These are phyloP conservation scores for Raffaelea deltoideospora DNA, from an alignment of 2,329 filamentous ascomycete species.

Conservation along the genomic window DNA sequence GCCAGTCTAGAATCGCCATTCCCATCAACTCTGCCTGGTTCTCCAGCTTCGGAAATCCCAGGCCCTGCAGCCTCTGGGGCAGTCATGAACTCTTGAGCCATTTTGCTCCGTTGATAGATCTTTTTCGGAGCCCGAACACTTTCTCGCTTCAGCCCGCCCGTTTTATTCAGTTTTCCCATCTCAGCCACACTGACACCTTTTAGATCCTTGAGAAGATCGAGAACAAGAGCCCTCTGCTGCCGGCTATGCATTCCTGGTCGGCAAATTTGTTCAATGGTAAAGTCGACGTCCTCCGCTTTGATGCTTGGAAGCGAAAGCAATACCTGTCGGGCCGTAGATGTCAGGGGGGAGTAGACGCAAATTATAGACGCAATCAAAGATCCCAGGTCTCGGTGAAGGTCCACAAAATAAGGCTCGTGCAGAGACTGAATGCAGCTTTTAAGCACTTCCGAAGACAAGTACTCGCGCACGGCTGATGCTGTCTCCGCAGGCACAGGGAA, in stretches of 20 bases:
- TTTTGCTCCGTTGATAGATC: slow-evolving; percentile 31
- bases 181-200: slow-evolving; percentile 88
- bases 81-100: slow-evolving; percentile 54
- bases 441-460: slow-evolving; percentile 76
- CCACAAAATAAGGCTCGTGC: slow-evolving; percentile 92
- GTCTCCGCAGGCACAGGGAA: slow-evolving; percentile 36
- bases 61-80: slow-evolving; percentile 15
- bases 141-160: slow-evolving; percentile 20
- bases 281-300: slow-evolving; percentile 49
- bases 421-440: slow-evolving; percentile 81
- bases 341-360: slow-evolving; percentile 55
- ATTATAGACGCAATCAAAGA: slow-evolving; percentile 77
- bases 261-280: slow-evolving; percentile 44
- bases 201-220: slow-evolving; percentile 74
- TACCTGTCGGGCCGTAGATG: slow-evolving; percentile 55
- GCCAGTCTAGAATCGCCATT: slow-evolving; percentile 3
- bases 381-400: slow-evolving; percentile 84
- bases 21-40: too few relatives aligned
- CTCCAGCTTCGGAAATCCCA: not conserved
- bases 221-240: slow-evolving; percentile 63
- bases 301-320: slow-evolving; percentile 72
- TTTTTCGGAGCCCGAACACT: slow-evolving; percentile 21
- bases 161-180: slow-evolving; percentile 65
- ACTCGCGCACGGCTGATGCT: slow-evolving; percentile 63
- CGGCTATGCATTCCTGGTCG: slow-evolving; percentile 47